phyloP scores from a whole-genome alignment of 306 rosid genomes.

The Cajanus cajan region DNA sequence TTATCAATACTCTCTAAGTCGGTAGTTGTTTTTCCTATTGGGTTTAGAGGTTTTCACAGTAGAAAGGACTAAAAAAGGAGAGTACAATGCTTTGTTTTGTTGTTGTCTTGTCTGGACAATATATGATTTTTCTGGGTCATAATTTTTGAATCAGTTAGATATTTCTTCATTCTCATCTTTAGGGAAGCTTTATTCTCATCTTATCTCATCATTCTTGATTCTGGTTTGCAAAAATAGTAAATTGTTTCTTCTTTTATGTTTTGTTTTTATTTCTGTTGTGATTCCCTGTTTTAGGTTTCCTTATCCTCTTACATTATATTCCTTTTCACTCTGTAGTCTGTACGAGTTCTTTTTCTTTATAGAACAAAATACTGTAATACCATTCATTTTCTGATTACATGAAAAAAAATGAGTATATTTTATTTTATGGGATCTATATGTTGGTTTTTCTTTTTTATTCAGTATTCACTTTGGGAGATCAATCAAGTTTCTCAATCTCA shows the following conservation, averaged over 20 bases:
- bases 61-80: too few relatives aligned
- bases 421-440: not conserved
- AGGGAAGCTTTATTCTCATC: not conserved
- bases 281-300: not conserved
- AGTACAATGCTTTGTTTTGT: not conserved
- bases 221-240: not conserved
- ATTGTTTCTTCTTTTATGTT: not conserved
- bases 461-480: not conserved
- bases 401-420: not conserved
- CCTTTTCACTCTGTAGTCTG: not conserved
- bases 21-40: not conserved
- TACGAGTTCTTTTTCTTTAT: not conserved
- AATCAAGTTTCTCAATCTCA: not conserved
- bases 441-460: not conserved
- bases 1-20: not conserved
- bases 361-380: not conserved
- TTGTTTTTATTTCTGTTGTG: not conserved
- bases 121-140: not conserved
- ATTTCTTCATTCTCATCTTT: not conserved
- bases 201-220: too few relatives aligned
- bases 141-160: not conserved
- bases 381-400: not conserved
- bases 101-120: not conserved
- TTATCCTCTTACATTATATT: not conserved
- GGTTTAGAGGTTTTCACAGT: not conserved